Percentiles rank a stretch among this genome's conserved stretches.
These are phyloP conservation scores for Suhomyces wounanorum DNA, from an alignment of 1,139 yeast species.

Conservation along the genomic window DNA sequence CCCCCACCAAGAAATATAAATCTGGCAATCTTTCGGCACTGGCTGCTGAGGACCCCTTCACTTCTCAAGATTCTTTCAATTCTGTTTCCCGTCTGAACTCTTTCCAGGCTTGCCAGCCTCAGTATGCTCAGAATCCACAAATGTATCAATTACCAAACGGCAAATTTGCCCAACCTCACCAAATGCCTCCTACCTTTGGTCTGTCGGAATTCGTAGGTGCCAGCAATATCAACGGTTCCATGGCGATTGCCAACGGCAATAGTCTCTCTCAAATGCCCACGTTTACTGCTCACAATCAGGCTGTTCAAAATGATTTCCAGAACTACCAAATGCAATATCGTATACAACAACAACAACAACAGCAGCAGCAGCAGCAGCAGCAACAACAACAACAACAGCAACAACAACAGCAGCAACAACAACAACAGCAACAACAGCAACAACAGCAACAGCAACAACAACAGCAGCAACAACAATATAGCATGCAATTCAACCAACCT, in stretches of 20 bases:
- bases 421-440: slow-evolving; percentile 16
- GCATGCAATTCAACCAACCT: slow-evolving; percentile 11
- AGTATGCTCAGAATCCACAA: slow-evolving; percentile 11
- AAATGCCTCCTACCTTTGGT: slow-evolving; percentile 27
- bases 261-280: slow-evolving; percentile 14
- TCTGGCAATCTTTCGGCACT: slow-evolving; percentile 8
- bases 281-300: slow-evolving; percentile 21
- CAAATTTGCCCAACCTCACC: slow-evolving; percentile 16
- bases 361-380: slow-evolving; percentile 19
- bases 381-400: slow-evolving; percentile 14
- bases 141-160: slow-evolving; percentile 12
- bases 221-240: slow-evolving; percentile 13
- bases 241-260: slow-evolving; percentile 8
- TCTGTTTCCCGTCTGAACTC: slow-evolving; percentile 19
- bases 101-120: slow-evolving; percentile 20
- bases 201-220: slow-evolving; percentile 31
- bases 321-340: slow-evolving; percentile 31
- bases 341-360: slow-evolving; percentile 22
- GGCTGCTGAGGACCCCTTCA: slow-evolving; percentile 16
- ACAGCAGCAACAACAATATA: slow-evolving; percentile 26
- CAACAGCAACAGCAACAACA: slow-evolving; percentile 14
- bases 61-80: slow-evolving; percentile 21
- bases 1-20: slow-evolving; percentile 41
- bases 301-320: slow-evolving; percentile 30
- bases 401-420: slow-evolving; percentile 21